A percentile compares a stretch with the other conserved stretches of the same genome.
Conservation (phyloP, 1,284 basidiomycete genomes). For the Meripilus lineatus region DNA sequence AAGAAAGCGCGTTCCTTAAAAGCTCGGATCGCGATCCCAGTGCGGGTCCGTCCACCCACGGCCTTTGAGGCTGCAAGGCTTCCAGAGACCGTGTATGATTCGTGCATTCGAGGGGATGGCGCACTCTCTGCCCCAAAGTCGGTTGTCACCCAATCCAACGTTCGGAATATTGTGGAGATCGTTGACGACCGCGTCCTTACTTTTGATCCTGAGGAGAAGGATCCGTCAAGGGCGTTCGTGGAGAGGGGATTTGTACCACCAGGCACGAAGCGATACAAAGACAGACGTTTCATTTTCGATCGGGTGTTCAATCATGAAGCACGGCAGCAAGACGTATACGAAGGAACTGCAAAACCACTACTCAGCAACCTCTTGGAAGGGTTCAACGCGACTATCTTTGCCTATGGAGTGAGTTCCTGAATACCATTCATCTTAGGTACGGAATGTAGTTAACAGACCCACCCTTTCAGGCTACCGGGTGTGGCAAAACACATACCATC, state of each 20-base stretch:
- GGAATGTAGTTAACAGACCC: conserved; percentile 3
- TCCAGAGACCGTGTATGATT: conserved; percentile 64
- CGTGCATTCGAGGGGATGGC: conserved; percentile 75
- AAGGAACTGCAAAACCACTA: conserved; percentile 78
- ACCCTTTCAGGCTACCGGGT: conserved; percentile 80
- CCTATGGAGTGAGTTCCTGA: conserved; percentile 85
- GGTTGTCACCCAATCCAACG: conserved; percentile 44
- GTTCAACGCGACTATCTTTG: conserved; percentile 96
- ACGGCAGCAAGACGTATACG: conserved; percentile 82
- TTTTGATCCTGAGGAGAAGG: conserved; percentile 92
- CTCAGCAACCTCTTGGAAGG: conserved; percentile 84
- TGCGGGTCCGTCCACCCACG: conserved; percentile 88
- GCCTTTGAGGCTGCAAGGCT: conserved; percentile 79
- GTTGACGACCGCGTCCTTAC: conserved; percentile 86
- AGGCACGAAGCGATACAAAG: conserved; percentile 87
- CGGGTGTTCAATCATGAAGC: conserved; percentile 80
- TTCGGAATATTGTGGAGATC: conserved; percentile 74
- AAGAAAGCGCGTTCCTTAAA: not conserved
- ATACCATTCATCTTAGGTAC: too few species aligned
- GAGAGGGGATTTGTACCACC: conserved; percentile 78
- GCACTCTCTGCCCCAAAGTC: conserved; percentile 67
- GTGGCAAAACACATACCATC: conserved; percentile 97
- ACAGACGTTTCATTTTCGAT: conserved; percentile 95
- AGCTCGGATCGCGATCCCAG: conserved; percentile 36
- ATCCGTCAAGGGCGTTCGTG: conserved; percentile 68